Percentiles rank a stretch among this genome's conserved stretches.
Conservation (phyloP, 2,329 filamentous ascomycete species). For the Xenosphaeropsis pyriputrescens region DNA sequence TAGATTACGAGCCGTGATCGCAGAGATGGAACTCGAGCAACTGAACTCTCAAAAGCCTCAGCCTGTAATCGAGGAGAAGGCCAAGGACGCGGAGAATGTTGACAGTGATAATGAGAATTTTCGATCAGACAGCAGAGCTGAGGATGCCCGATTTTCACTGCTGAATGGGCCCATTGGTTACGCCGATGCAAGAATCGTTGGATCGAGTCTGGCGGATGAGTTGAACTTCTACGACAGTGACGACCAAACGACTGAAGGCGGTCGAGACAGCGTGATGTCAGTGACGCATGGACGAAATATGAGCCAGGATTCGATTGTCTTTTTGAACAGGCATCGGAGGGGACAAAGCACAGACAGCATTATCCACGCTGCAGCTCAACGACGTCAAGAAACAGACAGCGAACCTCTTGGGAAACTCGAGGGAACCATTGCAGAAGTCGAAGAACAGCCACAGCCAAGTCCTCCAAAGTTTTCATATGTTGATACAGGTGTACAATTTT, state of each 20-base stretch:
- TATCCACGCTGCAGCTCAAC: conserved; percentile 37
- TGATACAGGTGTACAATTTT: conserved; percentile 70
- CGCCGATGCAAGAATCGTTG: conserved; percentile 40
- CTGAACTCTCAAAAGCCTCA: too few species aligned
- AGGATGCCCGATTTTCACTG: conserved; percentile 60
- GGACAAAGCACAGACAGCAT: conserved; percentile 45
- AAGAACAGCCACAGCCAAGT: conserved; percentile 22
- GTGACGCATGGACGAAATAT: conserved; percentile 34
- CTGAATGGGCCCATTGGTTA: conserved; percentile 39
- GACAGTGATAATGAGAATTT: conserved; percentile 57
- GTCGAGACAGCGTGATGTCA: conserved; percentile 46
- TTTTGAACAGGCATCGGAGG: conserved; percentile 33
- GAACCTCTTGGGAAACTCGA: conserved; percentile 40
- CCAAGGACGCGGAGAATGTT: conserved; percentile 22
- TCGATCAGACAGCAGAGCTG: conserved; percentile 57
- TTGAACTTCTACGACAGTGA: conserved; percentile 76
- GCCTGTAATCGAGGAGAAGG: conserved; percentile 6
- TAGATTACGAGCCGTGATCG: conserved; percentile 68
- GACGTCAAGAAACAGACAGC: conserved; percentile 36
- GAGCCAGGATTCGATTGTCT: conserved; percentile 41
- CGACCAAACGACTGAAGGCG: conserved; percentile 57
- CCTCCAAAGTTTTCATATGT: conserved; percentile 40
- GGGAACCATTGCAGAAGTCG: conserved; percentile 33
- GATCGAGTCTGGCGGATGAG: conserved; percentile 78
- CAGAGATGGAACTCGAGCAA: conserved; percentile 67